These are phyloP conservation scores for Oryza brachyantha DNA, from an alignment of 176 grass and related monocot species.

Conservation along the genomic window DNA sequence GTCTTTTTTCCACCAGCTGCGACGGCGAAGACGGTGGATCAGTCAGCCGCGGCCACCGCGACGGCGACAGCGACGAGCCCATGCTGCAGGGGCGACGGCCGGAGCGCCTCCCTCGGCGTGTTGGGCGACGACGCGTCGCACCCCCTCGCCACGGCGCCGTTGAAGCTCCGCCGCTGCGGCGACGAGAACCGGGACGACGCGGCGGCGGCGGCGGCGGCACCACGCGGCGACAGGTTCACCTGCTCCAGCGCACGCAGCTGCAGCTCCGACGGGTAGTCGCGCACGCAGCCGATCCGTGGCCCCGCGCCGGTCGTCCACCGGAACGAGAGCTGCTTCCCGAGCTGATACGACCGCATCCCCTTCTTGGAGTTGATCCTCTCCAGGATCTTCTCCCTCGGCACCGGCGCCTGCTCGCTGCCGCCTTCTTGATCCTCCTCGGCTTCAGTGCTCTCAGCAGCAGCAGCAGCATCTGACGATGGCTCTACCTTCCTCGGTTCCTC, in stretches of 20 bases:
- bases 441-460: neutral
- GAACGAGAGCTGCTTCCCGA: conserved; percentile 76
- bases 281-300: conserved; percentile 77
- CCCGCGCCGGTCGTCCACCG: conserved; percentile 74
- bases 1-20: neutral
- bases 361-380: conserved; percentile 87
- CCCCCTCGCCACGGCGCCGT: neutral
- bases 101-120: conserved; percentile 34
- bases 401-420: conserved; percentile 24
- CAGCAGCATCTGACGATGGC: neutral
- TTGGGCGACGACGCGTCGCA: neutral
- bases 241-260: conserved; percentile 73
- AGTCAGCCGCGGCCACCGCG: conserved; percentile 7
- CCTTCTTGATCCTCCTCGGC: conserved; percentile 18
- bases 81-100: conserved; percentile 40
- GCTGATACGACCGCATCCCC: conserved; percentile 67
- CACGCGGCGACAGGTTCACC: conserved; percentile 67
- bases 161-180: conserved; percentile 34
- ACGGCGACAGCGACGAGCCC: neutral
- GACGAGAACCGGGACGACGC: conserved; percentile 40
- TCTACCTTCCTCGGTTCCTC: neutral
- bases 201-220: neutral
- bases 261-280: conserved; percentile 85
- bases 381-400: conserved; percentile 66
- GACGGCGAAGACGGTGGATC: neutral